phyloP scores from a whole-genome alignment of 495 filamentous ascomycete genomes.

The Aspergillus nanangensis region DNA sequence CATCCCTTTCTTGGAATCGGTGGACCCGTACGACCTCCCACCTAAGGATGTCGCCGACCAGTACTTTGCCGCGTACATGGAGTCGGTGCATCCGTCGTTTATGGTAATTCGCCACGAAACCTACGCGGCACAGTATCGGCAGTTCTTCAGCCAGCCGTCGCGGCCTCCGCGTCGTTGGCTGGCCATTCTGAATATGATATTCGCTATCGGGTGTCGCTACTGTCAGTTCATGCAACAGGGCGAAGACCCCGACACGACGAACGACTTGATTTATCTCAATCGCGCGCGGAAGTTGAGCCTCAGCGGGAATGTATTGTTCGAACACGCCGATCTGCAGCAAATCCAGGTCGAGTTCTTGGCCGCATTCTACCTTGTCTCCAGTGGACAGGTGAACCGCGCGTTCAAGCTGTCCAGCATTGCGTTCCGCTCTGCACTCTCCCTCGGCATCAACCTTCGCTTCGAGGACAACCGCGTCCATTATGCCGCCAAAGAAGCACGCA shows the following conservation, averaged over 20 bases:
- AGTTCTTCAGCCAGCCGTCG: slow-evolving; percentile 22
- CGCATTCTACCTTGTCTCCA: slow-evolving; percentile 54
- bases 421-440: slow-evolving; percentile 50
- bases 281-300: slow-evolving; percentile 53
- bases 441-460: slow-evolving; percentile 59
- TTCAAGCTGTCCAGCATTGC: slow-evolving; percentile 57
- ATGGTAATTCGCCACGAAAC: slow-evolving; percentile 45
- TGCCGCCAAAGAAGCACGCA: slow-evolving; percentile 52
- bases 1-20: slow-evolving; percentile 33
- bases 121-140: slow-evolving; percentile 38
- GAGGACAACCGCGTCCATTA: slow-evolving; percentile 41
- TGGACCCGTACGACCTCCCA: slow-evolving; percentile 49
- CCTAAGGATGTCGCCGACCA: slow-evolving; percentile 43
- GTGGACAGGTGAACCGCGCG: slow-evolving; percentile 60
- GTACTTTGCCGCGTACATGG: slow-evolving; percentile 52
- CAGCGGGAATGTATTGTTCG: slow-evolving; percentile 43
- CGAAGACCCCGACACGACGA: slow-evolving; percentile 28
- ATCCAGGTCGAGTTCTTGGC: slow-evolving; percentile 52
- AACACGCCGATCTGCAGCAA: slow-evolving; percentile 55
- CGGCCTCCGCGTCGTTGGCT: slow-evolving; percentile 44
- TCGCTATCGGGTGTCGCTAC: slow-evolving; percentile 55
- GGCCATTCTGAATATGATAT: slow-evolving; percentile 59
- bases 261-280: slow-evolving; percentile 54
- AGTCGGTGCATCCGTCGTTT: slow-evolving; percentile 52
- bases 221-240: slow-evolving; percentile 36